Base-by-base conservation (phyloP, 345 rosid species). In the Eucalyptus marginata region DNA sequence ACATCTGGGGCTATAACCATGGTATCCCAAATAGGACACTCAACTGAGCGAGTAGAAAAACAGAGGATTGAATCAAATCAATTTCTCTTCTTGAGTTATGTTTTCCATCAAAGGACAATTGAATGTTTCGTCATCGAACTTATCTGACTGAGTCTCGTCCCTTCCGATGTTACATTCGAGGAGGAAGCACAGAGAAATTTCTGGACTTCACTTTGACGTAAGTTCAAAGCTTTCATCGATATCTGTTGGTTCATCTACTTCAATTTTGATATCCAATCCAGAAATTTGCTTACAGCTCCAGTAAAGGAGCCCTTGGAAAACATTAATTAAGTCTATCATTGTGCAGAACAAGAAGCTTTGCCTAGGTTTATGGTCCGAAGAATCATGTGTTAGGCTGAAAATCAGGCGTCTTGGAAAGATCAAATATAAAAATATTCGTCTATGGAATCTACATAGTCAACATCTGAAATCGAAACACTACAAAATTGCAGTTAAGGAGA, bases 381-480 rank as follows among this genome's bases (percentile, higher is more conserved):
- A 86, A 33, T 51, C 64, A 33, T 18, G 56, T 86, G 46, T 51
- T 86, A 11, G 46, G 43, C 62, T 51, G 87, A 86, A 51, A 86
- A 86, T 51, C 44, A 51, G 87, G 62, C 62, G 43, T 86, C 90
- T 88, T 24, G 92, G 91, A 91, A 91, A 43, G 22, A 49, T 81
- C 68, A 87, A 92, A 86, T 86, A n/a, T 88, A 64, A 90, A 90
- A 89, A 56, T 36, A 76, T 68, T 31, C 43, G 29, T 22, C 4
- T 51, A 4, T 17, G 62, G 64, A 31, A 43, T 11, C 62, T 52
- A 17, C 43, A 31, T 20, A 50, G 46, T 86, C 87, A 51, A 86
- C 84, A 76, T 76, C 84, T 76, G 29, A 76, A 76, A 76, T 40
- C 13, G 47, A 22, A 76, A 76, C 84, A 40, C 84, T 18, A 40